A percentile compares a stretch with the other conserved stretches of the same genome.
These are phyloP conservation scores for Trypethelium eluteriae DNA, from an alignment of 495 filamentous ascomycete species.

Conservation along the genomic window DNA sequence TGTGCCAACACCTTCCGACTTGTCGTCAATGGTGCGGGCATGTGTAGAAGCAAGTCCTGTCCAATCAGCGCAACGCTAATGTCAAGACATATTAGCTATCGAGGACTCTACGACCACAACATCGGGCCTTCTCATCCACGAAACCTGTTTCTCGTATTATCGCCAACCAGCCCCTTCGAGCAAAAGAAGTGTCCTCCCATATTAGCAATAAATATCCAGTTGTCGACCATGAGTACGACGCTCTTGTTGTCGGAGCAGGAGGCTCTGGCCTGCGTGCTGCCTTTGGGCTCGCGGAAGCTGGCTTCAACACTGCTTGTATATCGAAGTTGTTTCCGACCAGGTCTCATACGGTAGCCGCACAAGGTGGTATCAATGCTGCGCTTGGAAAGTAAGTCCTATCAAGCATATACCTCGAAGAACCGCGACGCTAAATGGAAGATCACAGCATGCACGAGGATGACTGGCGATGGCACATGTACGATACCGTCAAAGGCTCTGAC, in stretches of 20 bases:
- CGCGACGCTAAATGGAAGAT: conserved; percentile 3
- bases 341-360: conserved; percentile 92
- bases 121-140: conserved; percentile 77
- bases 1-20: conserved; percentile 19
- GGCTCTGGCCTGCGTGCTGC: conserved; percentile 92
- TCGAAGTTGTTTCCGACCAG: conserved; percentile 96
- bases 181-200: conserved; percentile 80
- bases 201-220: conserved; percentile 49
- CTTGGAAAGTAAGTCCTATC: conserved; percentile 68
- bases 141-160: conserved; percentile 74
- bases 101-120: conserved; percentile 45
- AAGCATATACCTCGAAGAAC: not conserved
- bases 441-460: conserved; percentile 72
- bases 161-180: conserved; percentile 72
- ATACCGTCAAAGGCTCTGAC: conserved; percentile 98
- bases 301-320: conserved; percentile 98
- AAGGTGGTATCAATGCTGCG: conserved; percentile 92
- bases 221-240: conserved; percentile 42
- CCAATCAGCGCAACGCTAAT: conserved; percentile 26
- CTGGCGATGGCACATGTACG: conserved; percentile 99
- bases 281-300: conserved; percentile 93
- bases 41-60: conserved; percentile 4
- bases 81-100: conserved; percentile 35
- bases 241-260: conserved; percentile 90
- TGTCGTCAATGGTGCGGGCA: conserved; percentile 15